phyloP scores from a whole-genome alignment of 495 filamentous ascomycete species.

The Daldinia vernicosa region DNA sequence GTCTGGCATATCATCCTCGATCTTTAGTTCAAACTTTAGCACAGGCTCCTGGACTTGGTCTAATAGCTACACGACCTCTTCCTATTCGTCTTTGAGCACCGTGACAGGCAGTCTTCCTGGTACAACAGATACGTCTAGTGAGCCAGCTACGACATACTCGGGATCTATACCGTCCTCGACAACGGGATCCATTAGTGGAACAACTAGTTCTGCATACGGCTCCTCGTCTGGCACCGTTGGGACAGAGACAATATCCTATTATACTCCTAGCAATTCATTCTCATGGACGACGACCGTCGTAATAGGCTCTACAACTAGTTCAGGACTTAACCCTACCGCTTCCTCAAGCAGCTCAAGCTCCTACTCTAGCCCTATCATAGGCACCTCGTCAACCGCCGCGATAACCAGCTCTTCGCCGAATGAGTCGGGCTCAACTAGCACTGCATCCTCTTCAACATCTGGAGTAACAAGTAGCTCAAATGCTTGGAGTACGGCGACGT shows the following conservation, averaged over 20 bases:
- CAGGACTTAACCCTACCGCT: background rate
- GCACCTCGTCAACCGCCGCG: slow-evolving; percentile 32
- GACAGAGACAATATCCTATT: slow-evolving; percentile 1
- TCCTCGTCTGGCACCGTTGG: slow-evolving; percentile 6
- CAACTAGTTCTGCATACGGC: slow-evolving; percentile 13
- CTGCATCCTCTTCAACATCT: slow-evolving; percentile 3
- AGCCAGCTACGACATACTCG: background rate
- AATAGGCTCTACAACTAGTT: slow-evolving; percentile 14
- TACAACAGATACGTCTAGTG: background rate
- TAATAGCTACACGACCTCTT: slow-evolving; percentile 24
- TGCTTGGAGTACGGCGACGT: slow-evolving; percentile 1
- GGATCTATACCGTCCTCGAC: background rate
- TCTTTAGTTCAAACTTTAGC: slow-evolving; percentile 17
- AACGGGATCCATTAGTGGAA: background rate
- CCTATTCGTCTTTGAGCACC: slow-evolving; percentile 7
- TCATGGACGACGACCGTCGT: slow-evolving; percentile 21
- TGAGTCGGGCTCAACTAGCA: slow-evolving; percentile 17
- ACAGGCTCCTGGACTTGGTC: slow-evolving; percentile 34
- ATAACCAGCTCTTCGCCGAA: slow-evolving; percentile 27
- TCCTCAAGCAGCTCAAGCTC: background rate
- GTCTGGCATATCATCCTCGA: slow-evolving; percentile 8
- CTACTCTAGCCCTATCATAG: slow-evolving; percentile 14
- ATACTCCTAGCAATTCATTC: slow-evolving; percentile 1
- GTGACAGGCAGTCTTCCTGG: background rate
- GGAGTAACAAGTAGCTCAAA: slow-evolving; percentile 11